Evolutionary conservation across 306 rosid genomes (phyloP), one percentile per base, ranked within the genome.

Genomic region (Ormosia emarginata): DNA sequence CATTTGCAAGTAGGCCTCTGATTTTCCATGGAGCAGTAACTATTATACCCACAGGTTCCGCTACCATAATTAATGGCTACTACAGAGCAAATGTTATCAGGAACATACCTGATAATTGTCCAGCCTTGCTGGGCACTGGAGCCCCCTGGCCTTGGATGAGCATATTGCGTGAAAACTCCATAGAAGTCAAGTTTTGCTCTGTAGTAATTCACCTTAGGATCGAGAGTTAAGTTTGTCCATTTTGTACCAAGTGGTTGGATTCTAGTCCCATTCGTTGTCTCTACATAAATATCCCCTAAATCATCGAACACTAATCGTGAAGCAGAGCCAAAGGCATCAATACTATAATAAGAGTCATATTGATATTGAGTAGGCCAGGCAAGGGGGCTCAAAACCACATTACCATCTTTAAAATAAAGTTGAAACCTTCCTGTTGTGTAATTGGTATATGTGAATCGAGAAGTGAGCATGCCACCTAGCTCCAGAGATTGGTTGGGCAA

Each of bases 151-250:
- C 74, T 89, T n/a, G 88, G 95, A 65, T 87, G 77, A 33, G 64
- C 44, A 69, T 86, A 90, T 9, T 81, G 88, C 11, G 94, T 84
- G 53, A 91, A 81, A 85, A 90, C 85, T 63, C 97, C 98, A 77
- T 75, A 56, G 64, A 61, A 30, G 36, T 94, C 98, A 41, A 92
- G 84, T 50, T 88, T 79, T 2, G 90, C 94, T 81, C 91, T 83
- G 29, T 88, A 88, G 78, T 88, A 89, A 78, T 74, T 67, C 30
- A 14, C 39, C 13, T 36, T 70, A 4, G 88, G 17, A 58, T 69
- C 13, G 1, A 49, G 9, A 13, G 1, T 0, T 0, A 52, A 32
- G 14, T 67, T n/a, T 4, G 14, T 0, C 82, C 61, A 70, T 0
- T 10, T 46, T 46, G 52, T 13, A 46, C 14, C 46, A 3, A 10